A percentile compares a stretch with the other conserved stretches of the same genome.
Conservation (phyloP, 495 filamentous ascomycete species). For the Podospora pseudocomata region DNA sequence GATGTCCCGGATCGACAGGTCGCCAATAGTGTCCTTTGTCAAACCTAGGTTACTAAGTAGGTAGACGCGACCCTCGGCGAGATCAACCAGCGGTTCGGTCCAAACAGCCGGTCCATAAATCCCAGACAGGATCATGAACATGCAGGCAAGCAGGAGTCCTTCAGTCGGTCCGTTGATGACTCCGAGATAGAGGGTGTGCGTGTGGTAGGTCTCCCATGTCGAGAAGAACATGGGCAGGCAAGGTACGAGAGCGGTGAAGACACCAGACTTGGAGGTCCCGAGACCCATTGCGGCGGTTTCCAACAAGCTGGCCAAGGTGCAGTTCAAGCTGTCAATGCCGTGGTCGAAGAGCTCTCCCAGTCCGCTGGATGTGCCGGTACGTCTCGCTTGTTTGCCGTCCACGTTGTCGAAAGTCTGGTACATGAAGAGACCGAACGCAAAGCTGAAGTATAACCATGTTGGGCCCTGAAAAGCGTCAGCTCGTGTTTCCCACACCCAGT, state of each 20-base stretch:
- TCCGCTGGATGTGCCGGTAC: constrained; percentile 91
- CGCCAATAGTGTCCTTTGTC: constrained; percentile 53
- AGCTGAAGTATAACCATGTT: constrained; percentile 90
- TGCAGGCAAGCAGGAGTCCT: constrained; percentile 83
- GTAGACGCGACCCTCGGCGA: constrained; percentile 52
- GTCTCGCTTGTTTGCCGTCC: constrained; percentile 92
- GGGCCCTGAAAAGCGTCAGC: constrained; percentile 56
- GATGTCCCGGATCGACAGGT: constrained; percentile 71
- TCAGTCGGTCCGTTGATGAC: constrained; percentile 98
- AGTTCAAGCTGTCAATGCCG: constrained; percentile 96
- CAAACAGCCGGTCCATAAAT: constrained; percentile 86
- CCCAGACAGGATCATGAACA: constrained; percentile 80
- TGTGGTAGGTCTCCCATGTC: constrained; percentile 99
- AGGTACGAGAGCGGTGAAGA: constrained; percentile 86
- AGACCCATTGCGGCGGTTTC: constrained; percentile 90
- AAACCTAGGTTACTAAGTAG: constrained; percentile 38
- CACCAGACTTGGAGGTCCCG: constrained; percentile 73
- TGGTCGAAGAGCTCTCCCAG: constrained; percentile 97
- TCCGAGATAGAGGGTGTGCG: constrained; percentile 93
- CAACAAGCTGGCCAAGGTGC: constrained; percentile 82
- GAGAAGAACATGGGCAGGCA: constrained; percentile 99
- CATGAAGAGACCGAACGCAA: constrained; percentile 92
- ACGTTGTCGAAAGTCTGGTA: constrained; percentile 99
- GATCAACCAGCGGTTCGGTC: constrained; percentile 64
- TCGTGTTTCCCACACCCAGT: not conserved